Evolutionary conservation across 2,329 filamentous ascomycete species (phyloP).

Genomic region (Fusarium piperis): DNA sequence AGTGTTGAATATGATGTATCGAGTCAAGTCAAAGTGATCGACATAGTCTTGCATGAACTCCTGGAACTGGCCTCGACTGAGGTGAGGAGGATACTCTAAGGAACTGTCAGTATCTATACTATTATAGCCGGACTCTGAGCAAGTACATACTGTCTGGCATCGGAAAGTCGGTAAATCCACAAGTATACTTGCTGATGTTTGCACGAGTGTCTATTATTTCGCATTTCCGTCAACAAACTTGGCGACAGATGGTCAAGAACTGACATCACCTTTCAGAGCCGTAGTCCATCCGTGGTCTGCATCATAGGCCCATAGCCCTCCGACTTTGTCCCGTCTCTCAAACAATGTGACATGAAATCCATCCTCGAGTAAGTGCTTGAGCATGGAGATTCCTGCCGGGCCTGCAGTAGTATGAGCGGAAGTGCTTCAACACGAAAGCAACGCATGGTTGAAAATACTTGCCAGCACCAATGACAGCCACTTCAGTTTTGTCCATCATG

Average conservation of each 20-base stretch:
- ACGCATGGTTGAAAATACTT: not conserved
- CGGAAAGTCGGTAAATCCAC: slow-evolving; percentile 18
- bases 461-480: slow-evolving; percentile 9
- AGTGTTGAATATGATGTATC: slow-evolving; percentile 6
- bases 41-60: slow-evolving; percentile 24
- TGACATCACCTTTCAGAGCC: not conserved
- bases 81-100: slow-evolving; percentile 8
- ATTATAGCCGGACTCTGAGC: not conserved
- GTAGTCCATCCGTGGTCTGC: slow-evolving; percentile 12
- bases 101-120: fast-evolving
- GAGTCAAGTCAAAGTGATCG: not conserved
- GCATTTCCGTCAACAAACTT: not conserved
- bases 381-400: slow-evolving; percentile 22
- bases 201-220: not conserved
- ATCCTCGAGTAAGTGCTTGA: slow-evolving; percentile 19
- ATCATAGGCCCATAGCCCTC: slow-evolving; percentile 13
- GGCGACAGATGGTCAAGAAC: not conserved
- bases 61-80: slow-evolving; percentile 12
- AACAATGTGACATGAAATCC: slow-evolving; percentile 10
- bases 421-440: no score
- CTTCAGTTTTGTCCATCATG: not conserved
- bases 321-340: slow-evolving; percentile 5
- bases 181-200: slow-evolving; percentile 27
- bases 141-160: slow-evolving; percentile 17
- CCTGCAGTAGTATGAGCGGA: not conserved